These are phyloP conservation scores for Mortierella sp. DNA, from an alignment of 371 early-diverging fungal genomes.

Conservation along the genomic window DNA sequence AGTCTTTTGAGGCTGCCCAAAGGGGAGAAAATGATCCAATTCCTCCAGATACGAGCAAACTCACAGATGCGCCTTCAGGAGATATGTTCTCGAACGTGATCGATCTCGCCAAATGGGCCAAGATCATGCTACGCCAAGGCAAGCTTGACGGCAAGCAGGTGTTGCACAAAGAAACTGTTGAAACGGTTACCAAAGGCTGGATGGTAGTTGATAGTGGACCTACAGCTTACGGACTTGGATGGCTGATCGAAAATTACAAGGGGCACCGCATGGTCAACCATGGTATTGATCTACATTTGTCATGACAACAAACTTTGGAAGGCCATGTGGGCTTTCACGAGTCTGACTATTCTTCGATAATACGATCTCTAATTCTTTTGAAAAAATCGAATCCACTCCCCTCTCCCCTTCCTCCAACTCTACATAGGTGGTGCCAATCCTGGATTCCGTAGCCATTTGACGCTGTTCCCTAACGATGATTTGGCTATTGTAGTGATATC, in stretches of 20 bases:
- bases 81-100: slow-evolving; percentile 23
- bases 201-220: background rate
- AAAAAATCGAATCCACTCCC: background rate
- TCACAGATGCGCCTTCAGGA: slow-evolving; percentile 5
- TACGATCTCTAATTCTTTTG: background rate
- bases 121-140: slow-evolving; percentile 13
- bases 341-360: too few relatives aligned
- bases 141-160: slow-evolving; percentile 12
- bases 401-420: background rate
- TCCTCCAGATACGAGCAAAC: background rate
- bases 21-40: slow-evolving; percentile 10
- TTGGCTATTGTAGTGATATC: slow-evolving; percentile 6
- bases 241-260: slow-evolving; percentile 8
- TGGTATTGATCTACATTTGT: background rate
- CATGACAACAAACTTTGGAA: background rate
- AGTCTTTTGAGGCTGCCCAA: slow-evolving; percentile 12
- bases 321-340: too few relatives aligned
- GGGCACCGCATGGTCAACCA: slow-evolving; percentile 6
- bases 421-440: slow-evolving; percentile 9
- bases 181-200: slow-evolving; percentile 7
- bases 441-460: slow-evolving; percentile 9
- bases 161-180: slow-evolving; percentile 17
- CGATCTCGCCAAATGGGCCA: slow-evolving; percentile 23
- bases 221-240: slow-evolving; percentile 14
- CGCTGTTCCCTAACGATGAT: slow-evolving; percentile 16